phyloP scores from a whole-genome alignment of 805 yeast genomes.

The Lipomyces anomalus region DNA sequence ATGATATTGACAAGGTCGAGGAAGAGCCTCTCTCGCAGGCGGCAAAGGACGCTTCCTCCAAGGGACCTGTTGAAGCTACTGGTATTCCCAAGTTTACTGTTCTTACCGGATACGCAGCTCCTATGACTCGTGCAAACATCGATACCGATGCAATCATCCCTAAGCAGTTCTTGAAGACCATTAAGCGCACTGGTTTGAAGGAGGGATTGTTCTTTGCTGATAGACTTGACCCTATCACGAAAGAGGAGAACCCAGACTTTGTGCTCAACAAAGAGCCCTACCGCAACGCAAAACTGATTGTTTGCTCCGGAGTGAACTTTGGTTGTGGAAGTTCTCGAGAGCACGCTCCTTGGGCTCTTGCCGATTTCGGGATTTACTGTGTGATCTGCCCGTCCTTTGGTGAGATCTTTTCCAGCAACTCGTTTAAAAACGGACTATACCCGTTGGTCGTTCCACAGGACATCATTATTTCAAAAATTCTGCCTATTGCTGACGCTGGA shows the following conservation, averaged over 20 bases:
- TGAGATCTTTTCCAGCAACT: constrained; percentile 95
- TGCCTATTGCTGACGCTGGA: constrained; percentile 76
- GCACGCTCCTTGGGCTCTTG: constrained; percentile 99
- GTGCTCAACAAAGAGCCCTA: constrained; percentile 81
- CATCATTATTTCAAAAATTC: constrained; percentile 60
- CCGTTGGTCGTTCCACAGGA: constrained; percentile 89
- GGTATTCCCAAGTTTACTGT: constrained; percentile 73
- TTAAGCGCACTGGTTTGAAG: constrained; percentile 90
- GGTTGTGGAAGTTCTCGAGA: constrained; percentile 99
- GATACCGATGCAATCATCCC: constrained; percentile 99
- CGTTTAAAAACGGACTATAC: constrained; percentile 89
- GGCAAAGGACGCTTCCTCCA: constrained; percentile 25
- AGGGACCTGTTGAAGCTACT: constrained; percentile 31
- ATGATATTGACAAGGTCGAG: constrained; percentile 43
- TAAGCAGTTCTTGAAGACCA: constrained; percentile 94
- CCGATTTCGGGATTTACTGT: constrained; percentile 93
- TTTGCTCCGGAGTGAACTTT: constrained; percentile 93
- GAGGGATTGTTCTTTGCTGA: constrained; percentile 88
- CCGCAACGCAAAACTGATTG: constrained; percentile 70
- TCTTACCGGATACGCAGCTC: constrained; percentile 85
- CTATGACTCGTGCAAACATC: constrained; percentile 87
- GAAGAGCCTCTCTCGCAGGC: constrained; percentile 12
- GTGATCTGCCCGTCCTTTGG: constrained; percentile 98
- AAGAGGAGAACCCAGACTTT: constrained; percentile 61
- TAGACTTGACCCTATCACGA: constrained; percentile 55